Evolutionary conservation across 768 basidiomycete species (phyloP).

Genomic region (Mycena floridula): DNA sequence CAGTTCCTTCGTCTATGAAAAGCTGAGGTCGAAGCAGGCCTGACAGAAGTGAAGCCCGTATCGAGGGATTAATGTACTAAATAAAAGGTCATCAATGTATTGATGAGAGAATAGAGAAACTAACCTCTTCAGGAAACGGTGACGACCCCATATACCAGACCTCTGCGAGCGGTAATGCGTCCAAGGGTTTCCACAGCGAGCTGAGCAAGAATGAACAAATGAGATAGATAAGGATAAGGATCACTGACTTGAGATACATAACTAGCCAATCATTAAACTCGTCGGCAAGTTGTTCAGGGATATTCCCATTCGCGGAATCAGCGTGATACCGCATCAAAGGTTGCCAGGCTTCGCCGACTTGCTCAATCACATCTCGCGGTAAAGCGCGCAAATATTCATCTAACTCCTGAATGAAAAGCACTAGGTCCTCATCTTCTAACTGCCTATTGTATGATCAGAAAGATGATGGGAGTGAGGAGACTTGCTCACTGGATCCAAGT

Average conservation of each 20-base stretch:
- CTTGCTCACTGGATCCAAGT: no score
- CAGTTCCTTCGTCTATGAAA: constrained; percentile 22
- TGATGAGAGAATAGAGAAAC: constrained; percentile 5
- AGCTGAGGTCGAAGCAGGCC: constrained; percentile 57
- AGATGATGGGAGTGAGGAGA: no score
- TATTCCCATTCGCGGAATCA: no score
- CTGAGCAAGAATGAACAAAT: neutral
- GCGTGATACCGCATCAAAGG: no score
- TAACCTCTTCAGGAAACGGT: constrained; percentile 64
- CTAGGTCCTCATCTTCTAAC: no score
- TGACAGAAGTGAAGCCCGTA: constrained; percentile 53
- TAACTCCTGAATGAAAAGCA: no score
- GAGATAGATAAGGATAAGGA: no score
- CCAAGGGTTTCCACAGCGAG: constrained; percentile 21
- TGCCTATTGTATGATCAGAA: no score
- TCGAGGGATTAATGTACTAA: constrained; percentile 66
- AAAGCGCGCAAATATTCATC: no score
- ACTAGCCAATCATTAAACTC: neutral
- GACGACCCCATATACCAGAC: constrained; percentile 67
- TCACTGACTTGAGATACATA: constrained; percentile 31
- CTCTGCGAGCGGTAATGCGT: constrained; percentile 53
- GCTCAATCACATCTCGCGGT: no score
- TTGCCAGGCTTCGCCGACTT: no score
- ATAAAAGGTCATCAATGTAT: neutral
- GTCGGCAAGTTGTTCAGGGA: no score